Evolutionary conservation across 768 basidiomycete species (phyloP).

Genomic region (Phaeotremella skinneri): DNA sequence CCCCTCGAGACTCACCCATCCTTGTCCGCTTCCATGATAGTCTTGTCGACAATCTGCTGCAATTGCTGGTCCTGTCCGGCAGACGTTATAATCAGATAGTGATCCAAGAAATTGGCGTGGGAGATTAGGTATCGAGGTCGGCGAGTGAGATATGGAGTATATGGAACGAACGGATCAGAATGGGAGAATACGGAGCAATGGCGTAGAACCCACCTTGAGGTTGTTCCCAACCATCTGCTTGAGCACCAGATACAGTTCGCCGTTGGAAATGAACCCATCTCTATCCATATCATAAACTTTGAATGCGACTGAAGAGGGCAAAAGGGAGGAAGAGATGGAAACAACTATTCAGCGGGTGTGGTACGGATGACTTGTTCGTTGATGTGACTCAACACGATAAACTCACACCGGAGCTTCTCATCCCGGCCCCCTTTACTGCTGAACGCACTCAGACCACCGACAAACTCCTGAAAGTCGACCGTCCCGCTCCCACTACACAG

Average conservation of each 20-base stretch:
- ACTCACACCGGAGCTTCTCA: constrained; percentile 90
- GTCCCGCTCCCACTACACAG: constrained; percentile 86
- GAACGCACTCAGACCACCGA: constrained; percentile 95
- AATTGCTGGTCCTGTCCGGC: constrained; percentile 81
- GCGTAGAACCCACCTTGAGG: constrained; percentile 70
- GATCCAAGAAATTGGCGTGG: background rate
- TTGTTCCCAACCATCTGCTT: constrained; percentile 99
- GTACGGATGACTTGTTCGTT: too few species aligned
- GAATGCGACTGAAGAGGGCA: constrained; percentile 74
- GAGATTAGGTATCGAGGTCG: background rate
- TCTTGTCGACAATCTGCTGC: constrained; percentile 99
- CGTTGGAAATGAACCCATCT: constrained; percentile 96
- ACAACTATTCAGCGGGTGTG: constrained; percentile 8
- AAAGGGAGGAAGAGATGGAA: background rate
- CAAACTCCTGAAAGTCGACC: constrained; percentile 99
- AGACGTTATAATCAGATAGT: background rate
- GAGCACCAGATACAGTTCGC: constrained; percentile 93
- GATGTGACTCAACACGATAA: background rate
- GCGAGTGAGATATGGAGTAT: constrained; percentile 3
- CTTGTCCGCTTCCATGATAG: constrained; percentile 99
- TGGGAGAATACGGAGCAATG: background rate
- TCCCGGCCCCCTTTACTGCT: constrained; percentile 94
- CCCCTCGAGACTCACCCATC: constrained; percentile 60
- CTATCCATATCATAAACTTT: constrained; percentile 99
- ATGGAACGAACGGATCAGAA: background rate